Evolutionary conservation across 768 basidiomycete species (phyloP).

Genomic region (Suillus hirtellus): DNA sequence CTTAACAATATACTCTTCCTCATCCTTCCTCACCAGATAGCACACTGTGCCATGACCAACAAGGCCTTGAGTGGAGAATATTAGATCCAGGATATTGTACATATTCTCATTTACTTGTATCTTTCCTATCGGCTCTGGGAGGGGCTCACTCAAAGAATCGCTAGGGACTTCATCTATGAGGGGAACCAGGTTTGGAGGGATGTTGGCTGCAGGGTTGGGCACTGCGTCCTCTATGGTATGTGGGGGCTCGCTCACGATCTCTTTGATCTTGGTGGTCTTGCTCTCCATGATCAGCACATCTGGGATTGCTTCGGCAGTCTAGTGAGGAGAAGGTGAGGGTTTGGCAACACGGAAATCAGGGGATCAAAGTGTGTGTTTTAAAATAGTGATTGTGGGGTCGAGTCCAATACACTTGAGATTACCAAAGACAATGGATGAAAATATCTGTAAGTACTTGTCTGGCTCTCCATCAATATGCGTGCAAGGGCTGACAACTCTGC

Average conservation of each 20-base stretch:
- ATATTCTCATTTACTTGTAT: neutral
- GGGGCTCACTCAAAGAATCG: no score
- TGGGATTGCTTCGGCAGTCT: no score
- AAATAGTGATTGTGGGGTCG: neutral
- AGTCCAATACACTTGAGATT: neutral
- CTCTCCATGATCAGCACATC: no score
- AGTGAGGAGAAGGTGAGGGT: no score
- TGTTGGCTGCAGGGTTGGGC: no score
- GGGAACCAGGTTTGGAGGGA: no score
- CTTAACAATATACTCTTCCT: conserved; percentile 4
- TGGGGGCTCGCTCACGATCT: no score
- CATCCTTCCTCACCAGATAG: neutral
- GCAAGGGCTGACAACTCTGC: neutral
- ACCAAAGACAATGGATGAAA: neutral
- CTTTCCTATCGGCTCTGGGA: neutral
- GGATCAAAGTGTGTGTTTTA: neutral
- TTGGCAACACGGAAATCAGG: no score
- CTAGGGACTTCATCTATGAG: no score
- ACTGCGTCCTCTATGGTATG: no score
- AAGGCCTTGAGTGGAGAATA: neutral
- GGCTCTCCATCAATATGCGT: neutral
- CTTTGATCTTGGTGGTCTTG: no score
- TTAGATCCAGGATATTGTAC: neutral
- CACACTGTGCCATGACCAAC: neutral
- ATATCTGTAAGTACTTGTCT: neutral